Conservation (phyloP, 768 basidiomycete genomes). For the Lepiota brunneoincarnata region DNA sequence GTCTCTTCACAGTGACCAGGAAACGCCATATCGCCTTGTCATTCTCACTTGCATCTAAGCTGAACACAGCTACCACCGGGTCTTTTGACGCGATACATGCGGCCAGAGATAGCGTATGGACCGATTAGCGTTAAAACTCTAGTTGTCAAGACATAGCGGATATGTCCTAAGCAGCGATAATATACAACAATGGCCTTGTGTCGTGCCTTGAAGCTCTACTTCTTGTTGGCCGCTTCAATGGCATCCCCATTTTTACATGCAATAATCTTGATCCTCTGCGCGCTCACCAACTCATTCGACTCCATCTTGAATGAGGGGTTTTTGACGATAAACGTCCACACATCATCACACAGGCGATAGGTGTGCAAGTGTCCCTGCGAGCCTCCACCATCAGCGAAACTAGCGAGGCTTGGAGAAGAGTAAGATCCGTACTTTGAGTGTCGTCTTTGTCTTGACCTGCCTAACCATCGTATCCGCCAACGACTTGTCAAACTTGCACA, state of each 20-base stretch:
- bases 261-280: slow-evolving; percentile 91
- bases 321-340: slow-evolving; percentile 98
- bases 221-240: slow-evolving; percentile 81
- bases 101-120: too few relatives aligned
- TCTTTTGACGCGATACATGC: too few relatives aligned
- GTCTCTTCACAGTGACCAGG: too few relatives aligned
- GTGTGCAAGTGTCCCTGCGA: slow-evolving; percentile 84
- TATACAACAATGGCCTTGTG: too few relatives aligned
- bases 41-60: too few relatives aligned
- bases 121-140: too few relatives aligned
- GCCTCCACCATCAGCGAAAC: not conserved
- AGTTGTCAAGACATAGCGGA: too few relatives aligned
- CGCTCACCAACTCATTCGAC: slow-evolving; percentile 70
- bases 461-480: slow-evolving; percentile 90
- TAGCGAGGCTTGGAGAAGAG: not conserved
- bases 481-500: slow-evolving; percentile 88
- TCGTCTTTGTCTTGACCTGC: slow-evolving; percentile 93
- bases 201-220: too few relatives aligned
- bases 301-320: slow-evolving; percentile 96
- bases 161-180: too few relatives aligned
- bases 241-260: slow-evolving; percentile 97
- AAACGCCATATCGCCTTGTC: too few relatives aligned
- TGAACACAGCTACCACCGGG: too few relatives aligned
- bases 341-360: slow-evolving; percentile 91
- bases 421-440: slow-evolving; percentile 68